Conservation (phyloP, 805 yeast genomes). For the Wickerhamomyces bisporus region DNA sequence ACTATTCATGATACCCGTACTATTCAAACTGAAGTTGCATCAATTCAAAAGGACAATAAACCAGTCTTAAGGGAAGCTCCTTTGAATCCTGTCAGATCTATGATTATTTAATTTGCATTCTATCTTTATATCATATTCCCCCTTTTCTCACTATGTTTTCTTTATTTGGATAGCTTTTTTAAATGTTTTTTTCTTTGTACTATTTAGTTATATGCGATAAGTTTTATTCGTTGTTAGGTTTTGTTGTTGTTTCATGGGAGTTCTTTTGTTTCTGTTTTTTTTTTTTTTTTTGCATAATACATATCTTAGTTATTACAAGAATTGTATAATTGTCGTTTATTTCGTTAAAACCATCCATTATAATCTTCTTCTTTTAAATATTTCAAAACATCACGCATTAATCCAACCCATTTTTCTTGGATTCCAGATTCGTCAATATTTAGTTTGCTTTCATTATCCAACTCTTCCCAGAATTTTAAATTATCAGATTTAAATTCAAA, state of each 20-base stretch:
- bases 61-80: conserved; percentile 5
- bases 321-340: too few relatives aligned
- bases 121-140: too few relatives aligned
- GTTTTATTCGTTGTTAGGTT: too few relatives aligned
- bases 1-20: not conserved
- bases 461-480: conserved; percentile 17
- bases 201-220: not conserved
- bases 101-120: conserved; percentile 7
- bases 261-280: too few relatives aligned
- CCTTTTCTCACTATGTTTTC: not conserved
- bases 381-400: conserved; percentile 18
- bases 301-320: too few relatives aligned
- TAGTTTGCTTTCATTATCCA: conserved; percentile 2
- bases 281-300: not conserved
- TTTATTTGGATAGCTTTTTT: not conserved
- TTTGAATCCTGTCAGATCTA: conserved; percentile 6
- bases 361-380: conserved; percentile 17
- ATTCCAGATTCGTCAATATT: not conserved
- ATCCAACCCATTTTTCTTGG: conserved; percentile 17
- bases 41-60: not conserved
- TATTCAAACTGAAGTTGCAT: not conserved
- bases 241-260: not conserved
- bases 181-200: not conserved
- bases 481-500: conserved; percentile 16
- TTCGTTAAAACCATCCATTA: conserved; percentile 26